A percentile compares a stretch with the other conserved stretches of the same genome.
phyloP scores from a whole-genome alignment of 306 rosid genomes.

The Prunus mira region DNA sequence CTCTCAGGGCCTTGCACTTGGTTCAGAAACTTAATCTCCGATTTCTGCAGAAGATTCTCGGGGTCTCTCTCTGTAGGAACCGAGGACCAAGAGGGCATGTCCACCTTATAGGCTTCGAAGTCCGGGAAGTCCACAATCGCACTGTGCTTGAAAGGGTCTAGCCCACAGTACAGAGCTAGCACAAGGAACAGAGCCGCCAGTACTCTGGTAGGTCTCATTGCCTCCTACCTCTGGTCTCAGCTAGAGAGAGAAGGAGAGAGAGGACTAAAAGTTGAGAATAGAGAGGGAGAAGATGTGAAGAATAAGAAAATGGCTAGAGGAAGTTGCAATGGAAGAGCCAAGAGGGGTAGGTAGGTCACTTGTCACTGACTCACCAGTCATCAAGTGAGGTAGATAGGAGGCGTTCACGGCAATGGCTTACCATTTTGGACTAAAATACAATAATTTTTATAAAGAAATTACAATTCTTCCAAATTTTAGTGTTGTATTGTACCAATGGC shows the following conservation, averaged over 20 bases:
- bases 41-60: conserved; percentile 64
- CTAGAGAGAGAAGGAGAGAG: background rate
- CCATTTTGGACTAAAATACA: conserved; percentile 25
- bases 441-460: background rate
- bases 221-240: background rate
- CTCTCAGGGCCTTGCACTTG: conserved; percentile 92
- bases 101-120: conserved; percentile 39
- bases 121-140: conserved; percentile 59
- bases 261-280: background rate
- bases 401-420: background rate
- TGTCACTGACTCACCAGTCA: background rate
- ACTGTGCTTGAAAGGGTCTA: conserved; percentile 73
- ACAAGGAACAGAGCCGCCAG: conserved; percentile 37
- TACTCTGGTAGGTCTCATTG: conserved; percentile 34
- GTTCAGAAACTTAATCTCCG: conserved; percentile 71
- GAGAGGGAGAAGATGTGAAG: background rate
- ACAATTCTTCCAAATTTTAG: too few species aligned
- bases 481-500: too few species aligned
- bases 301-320: background rate
- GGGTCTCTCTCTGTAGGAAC: conserved; percentile 54
- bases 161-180: conserved; percentile 68
- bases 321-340: background rate
- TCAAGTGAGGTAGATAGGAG: background rate
- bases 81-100: conserved; percentile 57
- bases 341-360: background rate